Conservation (phyloP, 2,329 filamentous ascomycete species). For the Neonectria faginata region DNA sequence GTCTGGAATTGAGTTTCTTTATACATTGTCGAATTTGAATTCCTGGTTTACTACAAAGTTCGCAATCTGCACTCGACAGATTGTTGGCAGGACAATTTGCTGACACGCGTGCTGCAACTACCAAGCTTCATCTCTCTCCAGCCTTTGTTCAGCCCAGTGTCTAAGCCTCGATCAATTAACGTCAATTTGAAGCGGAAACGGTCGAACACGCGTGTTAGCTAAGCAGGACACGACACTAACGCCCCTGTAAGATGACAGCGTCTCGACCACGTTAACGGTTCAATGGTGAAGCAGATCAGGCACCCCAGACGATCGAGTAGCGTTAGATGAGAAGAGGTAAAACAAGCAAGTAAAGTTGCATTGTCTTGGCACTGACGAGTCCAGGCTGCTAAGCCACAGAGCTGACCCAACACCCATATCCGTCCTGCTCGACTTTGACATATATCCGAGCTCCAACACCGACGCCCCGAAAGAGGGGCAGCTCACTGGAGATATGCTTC, state of each 20-base stretch:
- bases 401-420: neutral
- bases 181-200: neutral
- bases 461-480: neutral
- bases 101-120: no score
- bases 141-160: no score
- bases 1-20: no score
- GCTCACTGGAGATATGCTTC: neutral
- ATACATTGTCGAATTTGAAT: no score
- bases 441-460: neutral
- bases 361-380: neutral
- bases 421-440: neutral
- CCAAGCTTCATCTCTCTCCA: no score
- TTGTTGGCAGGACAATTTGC: no score
- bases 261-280: neutral
- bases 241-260: neutral
- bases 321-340: neutral
- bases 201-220: conserved; percentile 1
- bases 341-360: neutral
- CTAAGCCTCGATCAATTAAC: neutral
- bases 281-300: neutral
- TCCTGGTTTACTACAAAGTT: no score
- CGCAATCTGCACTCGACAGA: no score
- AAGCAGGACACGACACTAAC: neutral
- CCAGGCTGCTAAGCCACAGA: neutral
- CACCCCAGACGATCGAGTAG: neutral